Conservation (phyloP, 768 basidiomycete species). For the Russula sp. region DNA sequence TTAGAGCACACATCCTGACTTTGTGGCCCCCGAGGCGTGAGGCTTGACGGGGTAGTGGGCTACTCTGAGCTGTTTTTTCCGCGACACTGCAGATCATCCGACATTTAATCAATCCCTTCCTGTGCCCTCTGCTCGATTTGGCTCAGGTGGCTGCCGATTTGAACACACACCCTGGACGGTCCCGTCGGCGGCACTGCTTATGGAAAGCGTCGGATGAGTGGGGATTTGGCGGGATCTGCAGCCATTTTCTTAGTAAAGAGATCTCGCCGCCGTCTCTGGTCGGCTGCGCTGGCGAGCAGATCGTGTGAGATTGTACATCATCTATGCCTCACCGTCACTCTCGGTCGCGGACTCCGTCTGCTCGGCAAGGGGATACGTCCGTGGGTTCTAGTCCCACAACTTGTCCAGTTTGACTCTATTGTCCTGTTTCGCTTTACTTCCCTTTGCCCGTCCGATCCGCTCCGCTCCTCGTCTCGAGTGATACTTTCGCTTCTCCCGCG, state of each 20-base stretch:
- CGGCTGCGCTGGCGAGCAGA: neutral
- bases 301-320: too few relatives aligned
- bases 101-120: slow-evolving; percentile 16
- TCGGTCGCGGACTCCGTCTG: too few relatives aligned
- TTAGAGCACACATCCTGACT: neutral
- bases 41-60: neutral
- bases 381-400: slow-evolving; percentile 42
- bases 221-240: slow-evolving; percentile 18
- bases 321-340: too few relatives aligned
- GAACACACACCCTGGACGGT: neutral
- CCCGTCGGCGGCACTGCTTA: slow-evolving; percentile 9
- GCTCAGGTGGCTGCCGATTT: slow-evolving; percentile 5
- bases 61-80: neutral
- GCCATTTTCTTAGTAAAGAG: slow-evolving; percentile 1
- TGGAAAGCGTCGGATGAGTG: slow-evolving; percentile 1
- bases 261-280: neutral
- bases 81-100: slow-evolving; percentile 11
- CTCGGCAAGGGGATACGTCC: slow-evolving; percentile 15
- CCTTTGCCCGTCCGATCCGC: slow-evolving; percentile 58
- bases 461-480: slow-evolving; percentile 66
- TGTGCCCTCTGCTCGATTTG: slow-evolving; percentile 10
- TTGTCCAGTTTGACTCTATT: slow-evolving; percentile 43
- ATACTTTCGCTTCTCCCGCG: slow-evolving; percentile 62
- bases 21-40: neutral
- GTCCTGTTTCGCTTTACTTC: slow-evolving; percentile 83